Base-by-base conservation (phyloP, 164 flowering plant genomes). In the Hamamelis virginiana region DNA sequence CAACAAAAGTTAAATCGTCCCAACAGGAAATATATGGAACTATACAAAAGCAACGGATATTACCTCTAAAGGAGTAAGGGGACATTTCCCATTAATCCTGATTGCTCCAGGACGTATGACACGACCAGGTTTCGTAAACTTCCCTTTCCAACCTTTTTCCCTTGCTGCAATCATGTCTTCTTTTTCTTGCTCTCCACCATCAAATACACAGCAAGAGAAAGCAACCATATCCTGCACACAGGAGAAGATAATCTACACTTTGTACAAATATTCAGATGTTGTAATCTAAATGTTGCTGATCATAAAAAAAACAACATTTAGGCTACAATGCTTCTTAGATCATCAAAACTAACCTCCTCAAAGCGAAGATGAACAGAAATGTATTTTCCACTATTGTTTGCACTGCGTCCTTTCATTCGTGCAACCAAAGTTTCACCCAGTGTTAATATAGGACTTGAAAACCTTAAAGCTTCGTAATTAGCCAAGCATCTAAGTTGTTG, bases 51-150 rank as follows among this genome's bases (percentile, higher is more conserved):
- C 50, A 62, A 62, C 1, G 44, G 19, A n/a, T 56, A 61, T 53
- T 80, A 91, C 98, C 96, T 95, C 98, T 77, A 95, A 78, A 28
- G 98, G 98, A 59, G 98, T 95, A 11, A 92, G 83, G 0, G 98
- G 98, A 68, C 98, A 95, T 72, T 91, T 95, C 45, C 98, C 98
- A 75, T 92, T 88, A 41, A 85, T 72, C 76, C 98, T 81, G 75
- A 85, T 91, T 27, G 90, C 86, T 76, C 91, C 97, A 72, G 98
- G 98, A 13, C 76, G 82, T 69, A 95, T 92, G 58, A 91, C 85
- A 52, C 93, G 87, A 51, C 97, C 98, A 71, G 87, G 92, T 77
- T 82, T 91, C 10, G 94, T 92, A 68, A 95, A 95, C 75, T 95
- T 95, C 53, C 97, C 97, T 78, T 74, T 87, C 98, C 98, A 95